Base-by-base conservation (phyloP, 768 basidiomycete species). In the Tremella yokohamensis region DNA sequence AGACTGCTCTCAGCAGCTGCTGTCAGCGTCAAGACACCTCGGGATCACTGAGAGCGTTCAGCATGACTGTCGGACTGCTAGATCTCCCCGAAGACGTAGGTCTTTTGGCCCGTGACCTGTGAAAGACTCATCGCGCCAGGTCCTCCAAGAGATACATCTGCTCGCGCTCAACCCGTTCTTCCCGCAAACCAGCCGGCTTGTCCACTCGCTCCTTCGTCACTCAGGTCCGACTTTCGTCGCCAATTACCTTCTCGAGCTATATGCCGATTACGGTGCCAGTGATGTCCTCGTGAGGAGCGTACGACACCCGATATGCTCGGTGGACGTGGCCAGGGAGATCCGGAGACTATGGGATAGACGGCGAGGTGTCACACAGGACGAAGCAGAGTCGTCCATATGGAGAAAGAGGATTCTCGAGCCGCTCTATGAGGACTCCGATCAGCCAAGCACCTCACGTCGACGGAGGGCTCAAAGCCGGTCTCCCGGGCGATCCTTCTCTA, bases 71-170 rank as follows among this genome's bases (percentile, higher is more conserved):
- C 8, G 22, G 22, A n/a, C 22, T 45, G 4, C 42, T 45, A 45
- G 42, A 45, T 16, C 42, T 45, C 4, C 42, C 42, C n/a, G 22
- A n/a, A 18, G 42, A 45, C 4, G 42, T 45, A 16, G 6, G 42
- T 45, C 6, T 6, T 22, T 15, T 16, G 8, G n/a, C 42, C 15
- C 42, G 15, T 6, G n/a, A 18, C 42, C 8, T 45, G 42, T 45
- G 22, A 8, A 22, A 45, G 42, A 45, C 51, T 24, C 13, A 13
- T 20, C 24, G 16, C 38, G 34, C 26, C 64, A 93, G 91, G 80
- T 97, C 8, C 76, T 93, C 0, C 86, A 87, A 65, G 84, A 90
- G 56, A 81, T 94, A 13, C 87, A 91, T 63, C 81, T 88, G 16
- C 80, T 80, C 62, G 84, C 89, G 0, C 77, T 84, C 6, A 89